Evolutionary conservation across 2,329 filamentous ascomycete genomes (phyloP).

Genomic region (Anthostomella pinea): DNA sequence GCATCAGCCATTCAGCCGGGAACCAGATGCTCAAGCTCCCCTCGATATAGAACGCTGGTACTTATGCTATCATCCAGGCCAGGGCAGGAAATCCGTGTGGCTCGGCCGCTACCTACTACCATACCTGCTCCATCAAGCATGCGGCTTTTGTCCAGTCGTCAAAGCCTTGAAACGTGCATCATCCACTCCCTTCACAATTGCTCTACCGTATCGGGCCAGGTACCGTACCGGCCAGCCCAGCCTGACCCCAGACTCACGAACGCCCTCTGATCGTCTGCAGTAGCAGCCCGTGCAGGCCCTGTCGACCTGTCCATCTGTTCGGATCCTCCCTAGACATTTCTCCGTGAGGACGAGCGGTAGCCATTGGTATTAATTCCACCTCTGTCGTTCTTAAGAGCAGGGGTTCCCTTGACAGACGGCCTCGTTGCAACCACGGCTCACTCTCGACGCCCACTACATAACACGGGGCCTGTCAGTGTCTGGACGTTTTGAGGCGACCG

Average conservation of each 20-base stretch:
- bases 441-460: conserved; percentile 41
- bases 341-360: conserved; percentile 42
- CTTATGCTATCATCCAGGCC: conserved; percentile 33
- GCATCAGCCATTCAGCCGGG: conserved; percentile 51
- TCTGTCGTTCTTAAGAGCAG: conserved; percentile 43
- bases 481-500: conserved; percentile 38
- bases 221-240: conserved; percentile 32
- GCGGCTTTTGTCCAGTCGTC: conserved; percentile 35
- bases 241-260: conserved; percentile 29
- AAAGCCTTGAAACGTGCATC: conserved; percentile 34
- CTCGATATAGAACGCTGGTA: conserved; percentile 35
- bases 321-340: conserved; percentile 46
- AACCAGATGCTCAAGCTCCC: conserved; percentile 37
- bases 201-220: conserved; percentile 39
- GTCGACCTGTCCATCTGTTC: conserved; percentile 38
- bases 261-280: conserved; percentile 25
- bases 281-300: conserved; percentile 39
- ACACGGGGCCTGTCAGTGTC: conserved; percentile 38
- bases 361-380: conserved; percentile 47
- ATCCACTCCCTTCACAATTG: conserved; percentile 34
- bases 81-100: conserved; percentile 36
- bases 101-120: conserved; percentile 37
- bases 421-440: conserved; percentile 40
- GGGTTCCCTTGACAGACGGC: conserved; percentile 37
- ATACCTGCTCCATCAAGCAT: conserved; percentile 30